Conservation (phyloP, 345 rosid species). For the Salix koriyanagi region DNA sequence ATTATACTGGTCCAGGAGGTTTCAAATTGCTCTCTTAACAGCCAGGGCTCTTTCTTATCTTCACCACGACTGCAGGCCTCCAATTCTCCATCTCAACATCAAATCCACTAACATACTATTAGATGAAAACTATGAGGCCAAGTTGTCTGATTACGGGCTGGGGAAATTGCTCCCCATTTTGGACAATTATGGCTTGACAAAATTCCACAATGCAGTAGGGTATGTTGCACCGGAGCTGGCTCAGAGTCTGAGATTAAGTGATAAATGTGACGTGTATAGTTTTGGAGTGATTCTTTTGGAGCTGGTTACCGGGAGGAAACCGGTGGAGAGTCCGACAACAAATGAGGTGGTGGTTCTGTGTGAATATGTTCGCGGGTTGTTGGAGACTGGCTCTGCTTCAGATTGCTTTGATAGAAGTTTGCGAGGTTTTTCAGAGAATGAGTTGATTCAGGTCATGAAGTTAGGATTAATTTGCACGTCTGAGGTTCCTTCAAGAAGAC, state of each 20-base stretch:
- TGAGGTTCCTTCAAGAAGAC: conserved; percentile 71
- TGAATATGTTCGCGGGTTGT: conserved; percentile 68
- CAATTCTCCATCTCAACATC: conserved; percentile 85
- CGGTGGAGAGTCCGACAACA: conserved; percentile 66
- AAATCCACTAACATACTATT: conserved; percentile 85
- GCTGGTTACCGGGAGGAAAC: conserved; percentile 86
- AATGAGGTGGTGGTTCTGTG: conserved; percentile 68
- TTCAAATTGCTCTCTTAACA: conserved; percentile 78
- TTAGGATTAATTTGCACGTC: conserved; percentile 81
- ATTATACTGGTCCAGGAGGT: conserved; percentile 75
- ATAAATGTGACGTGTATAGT: conserved; percentile 89
- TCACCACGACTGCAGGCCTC: conserved; percentile 86
- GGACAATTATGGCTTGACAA: conserved; percentile 67
- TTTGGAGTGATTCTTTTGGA: conserved; percentile 90
- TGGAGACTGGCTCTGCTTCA: conserved; percentile 76
- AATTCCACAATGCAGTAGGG: conserved; percentile 83
- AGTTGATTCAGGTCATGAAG: conserved; percentile 89
- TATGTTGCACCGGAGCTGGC: conserved; percentile 97
- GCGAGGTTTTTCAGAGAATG: conserved; percentile 77
- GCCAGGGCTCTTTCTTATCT: conserved; percentile 88
- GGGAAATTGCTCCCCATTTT: conserved; percentile 76
- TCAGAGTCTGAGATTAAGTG: conserved; percentile 66
- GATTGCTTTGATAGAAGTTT: conserved; percentile 77
- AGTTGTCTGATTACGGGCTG: conserved; percentile 82
- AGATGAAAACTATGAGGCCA: conserved; percentile 66